A percentile compares a stretch with the other conserved stretches of the same genome.
phyloP scores from a whole-genome alignment of 768 basidiomycete genomes.

The Pisolithus orientalis region DNA sequence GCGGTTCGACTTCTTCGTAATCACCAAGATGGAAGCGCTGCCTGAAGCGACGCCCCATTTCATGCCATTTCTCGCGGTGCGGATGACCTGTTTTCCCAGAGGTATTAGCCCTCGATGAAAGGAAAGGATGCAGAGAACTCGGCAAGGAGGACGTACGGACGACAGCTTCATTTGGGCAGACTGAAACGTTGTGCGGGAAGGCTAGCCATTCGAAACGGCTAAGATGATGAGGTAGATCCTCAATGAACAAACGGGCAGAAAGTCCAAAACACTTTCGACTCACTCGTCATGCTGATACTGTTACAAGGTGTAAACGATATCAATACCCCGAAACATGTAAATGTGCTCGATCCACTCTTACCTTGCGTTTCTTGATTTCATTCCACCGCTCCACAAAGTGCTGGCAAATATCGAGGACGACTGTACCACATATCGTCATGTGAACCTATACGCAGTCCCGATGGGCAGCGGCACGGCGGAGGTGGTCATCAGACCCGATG shows the following conservation, averaged over 20 bases:
- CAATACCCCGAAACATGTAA: not conserved
- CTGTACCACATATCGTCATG: constrained; percentile 76
- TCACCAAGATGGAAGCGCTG: constrained; percentile 55
- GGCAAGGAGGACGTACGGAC: constrained; percentile 34
- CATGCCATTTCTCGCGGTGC: constrained; percentile 54
- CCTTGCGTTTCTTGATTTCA: constrained; percentile 80
- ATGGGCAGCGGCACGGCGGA: too few species aligned
- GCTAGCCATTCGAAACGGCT: constrained; percentile 66
- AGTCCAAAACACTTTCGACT: constrained; percentile 14
- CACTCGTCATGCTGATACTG: constrained; percentile 39
- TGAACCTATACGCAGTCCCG: constrained; percentile 47
- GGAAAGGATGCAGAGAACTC: not conserved
- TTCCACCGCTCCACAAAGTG: constrained; percentile 94
- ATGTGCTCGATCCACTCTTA: constrained; percentile 16
- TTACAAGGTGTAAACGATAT: constrained; percentile 4
- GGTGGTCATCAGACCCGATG: not conserved
- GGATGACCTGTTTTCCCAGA: constrained; percentile 46
- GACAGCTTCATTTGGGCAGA: constrained; percentile 62
- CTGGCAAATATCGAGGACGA: constrained; percentile 86
- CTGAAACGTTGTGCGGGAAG: constrained; percentile 63
- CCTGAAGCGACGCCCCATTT: constrained; percentile 52
- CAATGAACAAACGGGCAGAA: not conserved
- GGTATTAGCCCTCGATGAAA: not conserved
- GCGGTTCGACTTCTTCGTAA: constrained; percentile 33
- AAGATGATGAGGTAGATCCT: constrained; percentile 3